Evolutionary conservation across 2,329 filamentous ascomycete genomes (phyloP).

Genomic region (Samsoniella hepiali): DNA sequence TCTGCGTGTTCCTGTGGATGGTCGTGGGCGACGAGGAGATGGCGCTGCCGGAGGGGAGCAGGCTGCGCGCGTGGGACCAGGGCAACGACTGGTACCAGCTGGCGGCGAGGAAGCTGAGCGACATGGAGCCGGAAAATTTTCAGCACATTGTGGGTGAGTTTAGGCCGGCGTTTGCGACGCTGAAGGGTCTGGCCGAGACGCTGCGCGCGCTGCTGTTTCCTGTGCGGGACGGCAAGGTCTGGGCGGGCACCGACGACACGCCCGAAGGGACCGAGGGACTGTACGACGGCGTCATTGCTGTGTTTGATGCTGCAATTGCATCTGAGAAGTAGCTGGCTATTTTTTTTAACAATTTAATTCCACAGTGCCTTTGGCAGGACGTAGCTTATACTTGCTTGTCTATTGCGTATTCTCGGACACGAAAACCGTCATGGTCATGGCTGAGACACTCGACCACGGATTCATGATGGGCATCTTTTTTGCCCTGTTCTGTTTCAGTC

Average conservation of each 20-base stretch:
- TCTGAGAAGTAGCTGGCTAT: background rate
- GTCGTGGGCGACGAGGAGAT: slow-evolving; percentile 15
- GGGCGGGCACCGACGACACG: slow-evolving; percentile 38
- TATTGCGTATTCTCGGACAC: no score
- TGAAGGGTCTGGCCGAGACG: background rate
- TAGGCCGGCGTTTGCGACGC: background rate
- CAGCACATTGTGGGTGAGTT: background rate
- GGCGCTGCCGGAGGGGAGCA: background rate
- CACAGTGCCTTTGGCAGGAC: no score
- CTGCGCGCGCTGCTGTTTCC: background rate
- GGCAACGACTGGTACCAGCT: background rate
- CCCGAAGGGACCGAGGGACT: background rate
- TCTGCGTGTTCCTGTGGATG: slow-evolving; percentile 26
- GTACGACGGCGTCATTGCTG: background rate
- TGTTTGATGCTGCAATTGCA: background rate
- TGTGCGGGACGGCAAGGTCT: background rate
- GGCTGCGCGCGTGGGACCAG: background rate
- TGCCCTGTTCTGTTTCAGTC: no score
- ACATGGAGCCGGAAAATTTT: background rate
- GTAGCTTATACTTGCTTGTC: no score
- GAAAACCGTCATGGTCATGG: no score
- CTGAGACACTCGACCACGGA: no score
- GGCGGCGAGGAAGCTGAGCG: background rate
- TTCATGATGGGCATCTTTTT: no score
- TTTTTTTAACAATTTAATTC: no score